phyloP scores from a whole-genome alignment of 352 stramenopile species.

The Pythium rishiriense region DNA sequence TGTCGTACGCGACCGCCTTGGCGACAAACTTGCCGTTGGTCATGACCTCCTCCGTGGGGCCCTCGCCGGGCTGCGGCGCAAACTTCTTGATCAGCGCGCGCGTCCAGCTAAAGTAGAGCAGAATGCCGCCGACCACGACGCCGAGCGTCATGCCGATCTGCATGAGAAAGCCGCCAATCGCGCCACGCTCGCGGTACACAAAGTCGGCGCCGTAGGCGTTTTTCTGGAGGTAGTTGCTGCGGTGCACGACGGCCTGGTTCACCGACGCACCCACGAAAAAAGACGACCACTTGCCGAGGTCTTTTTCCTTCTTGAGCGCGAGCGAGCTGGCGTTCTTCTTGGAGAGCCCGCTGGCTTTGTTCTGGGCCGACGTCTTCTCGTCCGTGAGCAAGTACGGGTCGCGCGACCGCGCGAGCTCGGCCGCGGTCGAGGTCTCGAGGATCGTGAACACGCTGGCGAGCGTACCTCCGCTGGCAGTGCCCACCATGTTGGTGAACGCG shows the following conservation, averaged over 20 bases:
- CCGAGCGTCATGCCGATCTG: slow-evolving; percentile 44
- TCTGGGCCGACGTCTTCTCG: slow-evolving; percentile 38
- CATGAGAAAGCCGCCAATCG: slow-evolving; percentile 46
- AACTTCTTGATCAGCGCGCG: slow-evolving; percentile 64
- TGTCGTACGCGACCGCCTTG: slow-evolving; percentile 46
- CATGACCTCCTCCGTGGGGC: slow-evolving; percentile 81
- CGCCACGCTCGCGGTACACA: slow-evolving; percentile 64
- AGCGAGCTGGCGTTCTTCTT: slow-evolving; percentile 37
- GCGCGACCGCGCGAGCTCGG: slow-evolving; percentile 38
- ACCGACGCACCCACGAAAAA: slow-evolving; percentile 79
- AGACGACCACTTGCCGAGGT: slow-evolving; percentile 59
- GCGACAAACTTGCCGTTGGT: slow-evolving; percentile 72
- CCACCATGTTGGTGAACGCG: slow-evolving; percentile 52
- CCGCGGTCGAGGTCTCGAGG: slow-evolving; percentile 48
- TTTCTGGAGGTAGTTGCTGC: slow-evolving; percentile 60
- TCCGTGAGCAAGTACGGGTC: slow-evolving; percentile 71
- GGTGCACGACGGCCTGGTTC: slow-evolving; percentile 83
- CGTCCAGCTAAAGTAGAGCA: slow-evolving; percentile 69
- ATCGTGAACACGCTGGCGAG: slow-evolving; percentile 56
- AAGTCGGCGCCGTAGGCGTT: slow-evolving; percentile 62
- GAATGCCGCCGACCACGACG: slow-evolving; percentile 34
- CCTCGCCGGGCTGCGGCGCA: slow-evolving; percentile 73
- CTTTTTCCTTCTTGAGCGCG: slow-evolving; percentile 66
- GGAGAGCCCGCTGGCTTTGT: slow-evolving; percentile 33
- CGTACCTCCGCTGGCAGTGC: slow-evolving; percentile 64